phyloP scores from a whole-genome alignment of 192 early-diverging fungal species.

The Backusella luteola region DNA sequence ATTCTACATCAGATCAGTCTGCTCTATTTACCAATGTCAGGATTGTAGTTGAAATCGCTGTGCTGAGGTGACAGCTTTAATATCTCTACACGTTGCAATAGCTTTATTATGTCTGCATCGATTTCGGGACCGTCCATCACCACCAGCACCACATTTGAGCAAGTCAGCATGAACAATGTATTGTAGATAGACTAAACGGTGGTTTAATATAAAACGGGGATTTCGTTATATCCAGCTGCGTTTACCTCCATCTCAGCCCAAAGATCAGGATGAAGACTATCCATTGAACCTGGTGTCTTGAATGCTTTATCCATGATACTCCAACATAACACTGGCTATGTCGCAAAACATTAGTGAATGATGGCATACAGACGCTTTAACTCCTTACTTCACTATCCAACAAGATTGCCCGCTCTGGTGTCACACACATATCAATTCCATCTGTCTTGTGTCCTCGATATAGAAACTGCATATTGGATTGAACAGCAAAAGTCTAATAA shows the following conservation, averaged over 20 bases:
- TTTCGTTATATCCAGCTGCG: not conserved
- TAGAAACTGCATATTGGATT: constrained; percentile 29
- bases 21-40: constrained; percentile 34
- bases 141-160: constrained; percentile 66
- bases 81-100: constrained; percentile 29
- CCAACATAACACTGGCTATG: constrained; percentile 49
- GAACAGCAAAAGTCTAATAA: constrained; percentile 34
- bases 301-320: constrained; percentile 45
- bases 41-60: constrained; percentile 30
- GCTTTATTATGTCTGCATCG: constrained; percentile 29
- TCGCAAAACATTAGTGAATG: not conserved
- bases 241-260: constrained; percentile 44
- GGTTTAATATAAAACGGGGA: not conserved
- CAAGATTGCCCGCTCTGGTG: constrained; percentile 60
- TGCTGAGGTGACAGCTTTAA: constrained; percentile 22
- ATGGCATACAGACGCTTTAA: too few species aligned
- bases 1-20: too few species aligned
- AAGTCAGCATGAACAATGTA: constrained; percentile 56
- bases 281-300: constrained; percentile 26
- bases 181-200: constrained; percentile 44
- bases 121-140: constrained; percentile 45
- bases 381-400: constrained; percentile 47
- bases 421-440: constrained; percentile 65
- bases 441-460: constrained; percentile 46
- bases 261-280: constrained; percentile 39